Percentiles rank a stretch among this genome's conserved stretches.
phyloP scores from a whole-genome alignment of 176 grass and related monocot genomes.

The Avena eriantha region DNA sequence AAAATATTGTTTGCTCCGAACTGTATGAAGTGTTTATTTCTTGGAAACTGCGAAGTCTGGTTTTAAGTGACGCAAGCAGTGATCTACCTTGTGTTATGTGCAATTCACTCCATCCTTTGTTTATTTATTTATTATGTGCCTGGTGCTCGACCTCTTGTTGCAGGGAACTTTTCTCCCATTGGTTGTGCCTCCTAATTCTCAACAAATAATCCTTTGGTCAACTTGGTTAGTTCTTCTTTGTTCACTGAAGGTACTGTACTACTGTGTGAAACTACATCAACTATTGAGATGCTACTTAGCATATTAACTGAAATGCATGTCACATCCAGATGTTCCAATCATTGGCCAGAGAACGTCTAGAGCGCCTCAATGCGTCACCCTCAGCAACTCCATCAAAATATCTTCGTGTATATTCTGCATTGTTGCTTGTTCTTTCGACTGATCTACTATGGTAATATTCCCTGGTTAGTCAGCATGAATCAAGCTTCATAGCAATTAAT shows the following conservation, averaged over 20 bases:
- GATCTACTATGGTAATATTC: conserved; percentile 95
- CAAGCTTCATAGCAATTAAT: conserved; percentile 24
- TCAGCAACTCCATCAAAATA: conserved; percentile 87
- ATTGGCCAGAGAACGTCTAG: conserved; percentile 91
- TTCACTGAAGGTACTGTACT: conserved; percentile 89
- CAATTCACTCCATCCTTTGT: neutral
- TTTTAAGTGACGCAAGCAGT: neutral
- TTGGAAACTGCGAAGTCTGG: neutral
- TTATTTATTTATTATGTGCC: conserved; percentile 31
- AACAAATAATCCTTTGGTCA: conserved; percentile 84
- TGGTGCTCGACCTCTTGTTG: conserved; percentile 32
- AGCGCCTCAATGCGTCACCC: conserved; percentile 83
- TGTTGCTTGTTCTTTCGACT: conserved; percentile 80
- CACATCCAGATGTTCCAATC: conserved; percentile 87
- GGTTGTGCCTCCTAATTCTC: conserved; percentile 84
- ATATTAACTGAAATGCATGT: conserved; percentile 55
- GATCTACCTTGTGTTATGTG: conserved; percentile 24
- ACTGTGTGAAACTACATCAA: conserved; percentile 39
- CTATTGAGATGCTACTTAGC: conserved; percentile 41
- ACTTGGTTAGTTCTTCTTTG: conserved; percentile 83
- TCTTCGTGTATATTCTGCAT: conserved; percentile 81
- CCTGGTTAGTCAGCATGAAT: conserved; percentile 45
- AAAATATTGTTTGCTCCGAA: neutral
- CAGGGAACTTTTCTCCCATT: conserved; percentile 95
- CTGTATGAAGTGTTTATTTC: conserved; percentile 10